Conservation (phyloP, 306 rosid genomes). For the Vigna nakashimae region DNA sequence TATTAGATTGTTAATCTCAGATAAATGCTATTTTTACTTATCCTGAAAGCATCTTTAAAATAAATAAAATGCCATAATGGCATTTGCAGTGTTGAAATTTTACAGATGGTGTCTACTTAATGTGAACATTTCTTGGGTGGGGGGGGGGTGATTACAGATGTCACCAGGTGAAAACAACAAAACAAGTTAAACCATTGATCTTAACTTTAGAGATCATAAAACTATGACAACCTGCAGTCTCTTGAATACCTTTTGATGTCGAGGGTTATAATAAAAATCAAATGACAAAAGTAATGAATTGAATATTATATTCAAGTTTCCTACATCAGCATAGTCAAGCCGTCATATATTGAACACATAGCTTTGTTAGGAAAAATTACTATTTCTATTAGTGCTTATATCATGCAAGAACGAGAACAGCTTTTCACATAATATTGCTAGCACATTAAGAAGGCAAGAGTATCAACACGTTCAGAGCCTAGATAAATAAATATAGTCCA, state of each 20-base stretch:
- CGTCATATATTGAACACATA: constrained; percentile 17
- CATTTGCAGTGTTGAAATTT: neutral
- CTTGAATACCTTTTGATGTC: neutral
- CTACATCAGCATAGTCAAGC: constrained; percentile 20
- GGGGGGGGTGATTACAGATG: neutral
- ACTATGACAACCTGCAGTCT: constrained; percentile 22
- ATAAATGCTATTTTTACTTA: constrained; percentile 11
- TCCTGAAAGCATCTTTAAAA: constrained; percentile 5
- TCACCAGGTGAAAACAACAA: constrained; percentile 8
- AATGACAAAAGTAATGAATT: neutral
- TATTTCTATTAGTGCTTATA: constrained; percentile 12
- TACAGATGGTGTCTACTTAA: neutral
- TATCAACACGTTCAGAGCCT: constrained; percentile 22
- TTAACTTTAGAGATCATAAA: constrained; percentile 31
- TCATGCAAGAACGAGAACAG: constrained; percentile 26
- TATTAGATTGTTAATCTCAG: constrained; percentile 16
- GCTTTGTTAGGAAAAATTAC: constrained; percentile 20
- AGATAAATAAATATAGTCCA: constrained; percentile 29
- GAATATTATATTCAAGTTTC: constrained; percentile 26
- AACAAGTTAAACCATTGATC: neutral
- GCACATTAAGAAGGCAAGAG: constrained; percentile 27
- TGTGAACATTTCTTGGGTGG: neutral
- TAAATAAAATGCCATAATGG: constrained; percentile 8
- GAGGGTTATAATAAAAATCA: constrained; percentile 34
- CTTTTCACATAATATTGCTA: constrained; percentile 24